Conservation (phyloP, 495 filamentous ascomycete genomes). For the Penicillium mononematosum region DNA sequence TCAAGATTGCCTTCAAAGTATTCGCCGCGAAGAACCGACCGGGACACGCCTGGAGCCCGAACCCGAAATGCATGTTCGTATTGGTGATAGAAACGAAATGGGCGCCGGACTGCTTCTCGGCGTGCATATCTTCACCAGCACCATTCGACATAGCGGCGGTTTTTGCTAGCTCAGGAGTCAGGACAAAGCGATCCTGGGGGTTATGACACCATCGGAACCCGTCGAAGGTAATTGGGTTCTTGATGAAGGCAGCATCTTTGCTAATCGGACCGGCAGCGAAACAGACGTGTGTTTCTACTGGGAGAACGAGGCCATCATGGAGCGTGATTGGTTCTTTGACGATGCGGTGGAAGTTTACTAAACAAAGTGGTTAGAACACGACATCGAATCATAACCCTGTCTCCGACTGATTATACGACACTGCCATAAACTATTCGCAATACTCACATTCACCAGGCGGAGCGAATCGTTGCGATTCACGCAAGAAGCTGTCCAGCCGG, state of each 20-base stretch:
- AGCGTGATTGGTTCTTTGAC: conserved; percentile 26
- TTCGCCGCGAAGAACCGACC: conserved; percentile 57
- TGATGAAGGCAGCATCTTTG: conserved; percentile 27
- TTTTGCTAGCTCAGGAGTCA: conserved; percentile 1
- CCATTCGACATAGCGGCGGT: not conserved
- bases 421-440: not conserved
- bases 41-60: conserved; percentile 45
- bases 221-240: conserved; percentile 29
- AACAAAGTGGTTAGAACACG: not conserved
- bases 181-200: conserved; percentile 18
- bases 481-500: conserved; percentile 39
- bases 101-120: not conserved
- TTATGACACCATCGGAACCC: conserved; percentile 38
- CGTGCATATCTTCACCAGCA: not conserved
- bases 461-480: conserved; percentile 37
- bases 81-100: conserved; percentile 26
- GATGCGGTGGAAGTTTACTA: conserved; percentile 35
- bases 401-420: not conserved
- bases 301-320: conserved; percentile 31
- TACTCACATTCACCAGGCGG: conserved; percentile 36
- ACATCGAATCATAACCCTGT: not conserved
- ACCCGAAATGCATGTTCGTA: conserved; percentile 36
- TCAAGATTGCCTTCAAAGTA: conserved; percentile 57
- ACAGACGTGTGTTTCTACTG: conserved; percentile 33
- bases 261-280: conserved; percentile 37